Evolutionary conservation across 768 basidiomycete genomes (phyloP).

Genomic region (Lactifluus rugatus): DNA sequence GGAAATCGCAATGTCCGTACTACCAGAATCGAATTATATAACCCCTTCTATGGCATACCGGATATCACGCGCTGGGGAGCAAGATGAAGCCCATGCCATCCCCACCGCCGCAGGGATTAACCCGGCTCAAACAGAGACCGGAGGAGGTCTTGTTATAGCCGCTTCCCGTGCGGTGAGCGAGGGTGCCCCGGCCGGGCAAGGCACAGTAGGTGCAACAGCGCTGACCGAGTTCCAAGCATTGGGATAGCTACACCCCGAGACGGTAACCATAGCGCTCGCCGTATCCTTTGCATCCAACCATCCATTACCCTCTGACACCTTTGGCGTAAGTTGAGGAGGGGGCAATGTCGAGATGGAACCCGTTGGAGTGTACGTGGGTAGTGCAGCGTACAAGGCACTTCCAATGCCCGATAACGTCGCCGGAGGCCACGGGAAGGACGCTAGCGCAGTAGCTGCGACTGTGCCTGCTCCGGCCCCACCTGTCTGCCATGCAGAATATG

Average conservation of each 20-base stretch:
- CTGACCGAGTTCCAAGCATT: slow-evolving; percentile 37
- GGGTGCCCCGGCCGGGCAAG: slow-evolving; percentile 2
- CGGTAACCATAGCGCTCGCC: slow-evolving; percentile 42
- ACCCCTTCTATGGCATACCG: background rate
- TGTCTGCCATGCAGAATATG: slow-evolving; percentile 56
- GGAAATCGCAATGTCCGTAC: background rate
- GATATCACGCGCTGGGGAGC: background rate
- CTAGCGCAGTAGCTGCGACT: slow-evolving; percentile 34
- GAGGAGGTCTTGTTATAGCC: background rate
- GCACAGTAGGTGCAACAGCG: slow-evolving; percentile 16
- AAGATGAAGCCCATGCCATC: background rate
- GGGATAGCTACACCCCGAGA: slow-evolving; percentile 58
- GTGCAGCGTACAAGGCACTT: slow-evolving; percentile 25
- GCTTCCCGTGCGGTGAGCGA: background rate
- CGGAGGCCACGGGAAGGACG: slow-evolving; percentile 48
- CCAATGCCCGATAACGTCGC: slow-evolving; percentile 38
- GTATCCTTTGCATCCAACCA: slow-evolving; percentile 51
- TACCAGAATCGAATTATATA: background rate
- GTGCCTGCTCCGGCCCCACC: slow-evolving; percentile 49
- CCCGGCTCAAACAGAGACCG: background rate
- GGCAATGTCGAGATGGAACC: slow-evolving; percentile 48
- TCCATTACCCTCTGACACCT: slow-evolving; percentile 36
- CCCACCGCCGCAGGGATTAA: background rate
- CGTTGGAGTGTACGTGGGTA: slow-evolving; percentile 59
- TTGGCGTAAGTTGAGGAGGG: slow-evolving; percentile 41